phyloP scores from a whole-genome alignment of 768 basidiomycete genomes.

The Mycena capillaripes region DNA sequence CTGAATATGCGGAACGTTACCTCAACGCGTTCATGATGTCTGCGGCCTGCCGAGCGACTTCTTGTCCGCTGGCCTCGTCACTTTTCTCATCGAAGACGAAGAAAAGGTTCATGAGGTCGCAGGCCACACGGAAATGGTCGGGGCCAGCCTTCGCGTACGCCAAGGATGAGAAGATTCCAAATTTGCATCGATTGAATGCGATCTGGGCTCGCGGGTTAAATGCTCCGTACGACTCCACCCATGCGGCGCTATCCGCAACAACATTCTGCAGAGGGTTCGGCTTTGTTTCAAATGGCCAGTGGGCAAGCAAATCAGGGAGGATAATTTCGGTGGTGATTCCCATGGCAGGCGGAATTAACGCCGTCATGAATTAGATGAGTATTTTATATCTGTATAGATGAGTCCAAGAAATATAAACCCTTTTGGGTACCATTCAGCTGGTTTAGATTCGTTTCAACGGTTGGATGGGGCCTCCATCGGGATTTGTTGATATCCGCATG shows the following conservation, averaged over 20 bases:
- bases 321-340: not conserved
- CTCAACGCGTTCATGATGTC: not conserved
- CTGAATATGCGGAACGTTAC: not conserved
- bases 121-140: not conserved
- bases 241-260: not conserved
- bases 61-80: not conserved
- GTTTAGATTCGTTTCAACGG: too few species aligned
- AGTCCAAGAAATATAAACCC: too few species aligned
- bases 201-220: not conserved
- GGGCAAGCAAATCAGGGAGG: not conserved
- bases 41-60: not conserved
- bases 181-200: not conserved
- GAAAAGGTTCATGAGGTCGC: not conserved
- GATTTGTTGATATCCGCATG: too few species aligned
- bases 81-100: not conserved
- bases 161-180: not conserved
- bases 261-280: not conserved
- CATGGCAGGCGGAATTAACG: too few species aligned
- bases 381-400: too few species aligned
- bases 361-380: too few species aligned
- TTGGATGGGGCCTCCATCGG: too few species aligned
- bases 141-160: not conserved
- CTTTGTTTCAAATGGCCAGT: not conserved
- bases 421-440: too few species aligned
- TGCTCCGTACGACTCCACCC: not conserved